Evolutionary conservation across 2,329 filamentous ascomycete species (phyloP).

Genomic region (Aspergillus spinulosporus): DNA sequence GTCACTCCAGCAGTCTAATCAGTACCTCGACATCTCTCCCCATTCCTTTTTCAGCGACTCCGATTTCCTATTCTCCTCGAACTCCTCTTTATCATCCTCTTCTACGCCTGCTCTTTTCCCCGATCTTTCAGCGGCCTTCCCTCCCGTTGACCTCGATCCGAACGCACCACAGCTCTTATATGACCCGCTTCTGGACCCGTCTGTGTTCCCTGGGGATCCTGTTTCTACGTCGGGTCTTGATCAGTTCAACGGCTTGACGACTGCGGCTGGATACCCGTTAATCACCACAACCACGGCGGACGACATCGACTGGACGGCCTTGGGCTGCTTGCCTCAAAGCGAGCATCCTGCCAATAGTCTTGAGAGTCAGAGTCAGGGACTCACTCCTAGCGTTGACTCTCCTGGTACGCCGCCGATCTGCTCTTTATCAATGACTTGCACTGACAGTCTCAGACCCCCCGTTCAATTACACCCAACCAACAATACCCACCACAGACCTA

Average conservation of each 20-base stretch:
- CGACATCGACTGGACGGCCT: slow-evolving; percentile 12
- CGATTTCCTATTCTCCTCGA: slow-evolving; percentile 3
- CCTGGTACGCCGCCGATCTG: slow-evolving; percentile 1
- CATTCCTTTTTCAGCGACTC: slow-evolving; percentile 6
- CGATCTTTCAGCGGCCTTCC: slow-evolving; percentile 15
- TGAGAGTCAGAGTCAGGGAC: background rate
- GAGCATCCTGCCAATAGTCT: slow-evolving; percentile 6
- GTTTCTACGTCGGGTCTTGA: background rate
- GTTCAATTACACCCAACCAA: slow-evolving; percentile 2
- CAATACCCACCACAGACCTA: background rate
- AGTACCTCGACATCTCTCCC: slow-evolving; percentile 6
- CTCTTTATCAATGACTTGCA: background rate
- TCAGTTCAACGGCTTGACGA: background rate
- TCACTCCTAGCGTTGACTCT: slow-evolving; percentile 4
- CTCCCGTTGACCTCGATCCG: slow-evolving; percentile 13
- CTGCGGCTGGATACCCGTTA: slow-evolving; percentile 8
- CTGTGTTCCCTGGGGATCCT: slow-evolving; percentile 7
- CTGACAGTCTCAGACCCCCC: background rate
- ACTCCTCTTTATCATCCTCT: slow-evolving; percentile 3
- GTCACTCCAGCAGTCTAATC: background rate
- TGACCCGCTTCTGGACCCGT: slow-evolving; percentile 7
- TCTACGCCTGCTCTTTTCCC: slow-evolving; percentile 3
- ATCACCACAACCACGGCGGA: background rate
- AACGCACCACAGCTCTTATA: slow-evolving; percentile 10
- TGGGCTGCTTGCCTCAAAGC: slow-evolving; percentile 9